Evolutionary conservation across 768 basidiomycete genomes (phyloP), one percentile per base, ranked within the genome.

Genomic region (Lepiota subincarnata): DNA sequence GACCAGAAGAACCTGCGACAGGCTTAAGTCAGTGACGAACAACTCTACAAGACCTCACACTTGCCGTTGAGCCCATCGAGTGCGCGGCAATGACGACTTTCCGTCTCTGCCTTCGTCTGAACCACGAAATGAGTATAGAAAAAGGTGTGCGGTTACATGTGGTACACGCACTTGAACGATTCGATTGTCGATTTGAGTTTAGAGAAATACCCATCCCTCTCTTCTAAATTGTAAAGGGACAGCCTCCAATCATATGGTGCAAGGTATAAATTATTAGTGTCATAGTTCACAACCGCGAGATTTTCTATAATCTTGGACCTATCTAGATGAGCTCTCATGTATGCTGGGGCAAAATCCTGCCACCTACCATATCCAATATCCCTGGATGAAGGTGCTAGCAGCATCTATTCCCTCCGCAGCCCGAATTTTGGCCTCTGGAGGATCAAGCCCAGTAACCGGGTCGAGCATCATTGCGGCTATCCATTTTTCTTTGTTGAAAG

Each of bases 231-330:
- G 67, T 82, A 86, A 67, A 83, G 92, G 12, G 89, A 90, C 31
- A 91, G 64, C 37, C 89, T 79, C 96, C 94, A 98, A 61, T 97
- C 94, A 62, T 97, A 97, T 12, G 90, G 82, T 1, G 89, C 89
- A 3, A 92, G 76, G 63, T 84, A 77, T 31, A 95, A 70, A 59
- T 93, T 94, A 60, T 94, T 92, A 0, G 90, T 89, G 61, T 98
- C 95, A 62, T 98, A 98, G 62, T 87, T 88, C 16, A 98, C 80
- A 1, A 87, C 92, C 0, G 96, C 94, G 1, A 98, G 77, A 60
- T 99, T 98, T 68, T 98, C 90, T 8, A 98, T 83, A 48, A 97
- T 89, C 68, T 95, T 94, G 1, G 87, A 84, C 89, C 89, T 89
- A 41, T 39, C n/a, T 48, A 48, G 41, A 20, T 26, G 26, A 57